phyloP scores from a whole-genome alignment of 169 alveolate species.

The Hepatocystis sp. region DNA sequence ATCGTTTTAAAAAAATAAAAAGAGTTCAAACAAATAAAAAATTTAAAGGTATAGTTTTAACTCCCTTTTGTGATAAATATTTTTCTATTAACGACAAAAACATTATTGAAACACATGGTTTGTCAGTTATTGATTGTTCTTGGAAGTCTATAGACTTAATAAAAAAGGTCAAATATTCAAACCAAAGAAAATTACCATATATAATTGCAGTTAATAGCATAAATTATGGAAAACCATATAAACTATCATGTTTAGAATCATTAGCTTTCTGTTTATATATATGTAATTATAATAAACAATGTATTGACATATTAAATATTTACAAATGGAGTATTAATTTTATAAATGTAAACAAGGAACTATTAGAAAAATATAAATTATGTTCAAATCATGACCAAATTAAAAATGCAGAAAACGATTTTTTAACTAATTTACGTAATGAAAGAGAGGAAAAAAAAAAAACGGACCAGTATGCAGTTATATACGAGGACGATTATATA shows the following conservation, averaged over 20 bases:
- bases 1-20: constrained; percentile 71
- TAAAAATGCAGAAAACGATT: constrained; percentile 63
- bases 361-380: constrained; percentile 63
- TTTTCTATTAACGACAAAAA: constrained; percentile 64
- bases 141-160: constrained; percentile 74
- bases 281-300: constrained; percentile 70
- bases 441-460: constrained; percentile 60
- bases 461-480: constrained; percentile 61
- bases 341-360: constrained; percentile 51
- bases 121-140: constrained; percentile 75
- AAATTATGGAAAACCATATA: constrained; percentile 76
- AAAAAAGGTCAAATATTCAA: constrained; percentile 54
- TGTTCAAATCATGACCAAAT: constrained; percentile 63
- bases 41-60: constrained; percentile 76
- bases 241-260: constrained; percentile 74
- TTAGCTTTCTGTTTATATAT: constrained; percentile 71
- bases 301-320: constrained; percentile 49
- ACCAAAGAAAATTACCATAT: constrained; percentile 74
- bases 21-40: constrained; percentile 63
- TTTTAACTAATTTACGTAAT: constrained; percentile 23
- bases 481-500: constrained; percentile 70
- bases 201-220: constrained; percentile 75
- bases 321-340: constrained; percentile 72
- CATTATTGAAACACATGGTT: constrained; percentile 52
- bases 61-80: constrained; percentile 72